Percentiles rank a stretch among this genome's conserved stretches.
phyloP scores from a whole-genome alignment of 1,284 basidiomycete genomes.

The Apiotrichum sp. region DNA sequence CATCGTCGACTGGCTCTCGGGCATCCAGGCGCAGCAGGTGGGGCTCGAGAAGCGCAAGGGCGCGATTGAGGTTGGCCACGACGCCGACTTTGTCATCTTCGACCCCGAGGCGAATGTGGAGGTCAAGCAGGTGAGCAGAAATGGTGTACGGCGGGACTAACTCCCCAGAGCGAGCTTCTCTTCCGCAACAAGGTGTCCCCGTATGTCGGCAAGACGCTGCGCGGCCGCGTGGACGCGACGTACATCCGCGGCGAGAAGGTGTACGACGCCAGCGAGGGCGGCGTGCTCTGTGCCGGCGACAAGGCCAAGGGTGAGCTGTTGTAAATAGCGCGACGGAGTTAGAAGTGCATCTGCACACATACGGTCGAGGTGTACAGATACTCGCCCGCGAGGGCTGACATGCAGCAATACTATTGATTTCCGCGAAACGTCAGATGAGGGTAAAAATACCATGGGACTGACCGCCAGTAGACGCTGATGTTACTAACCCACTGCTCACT shows the following conservation, averaged over 20 bases:
- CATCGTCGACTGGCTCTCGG: constrained; percentile 68
- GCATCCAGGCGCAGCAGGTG: constrained; percentile 67
- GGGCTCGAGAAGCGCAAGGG: constrained; percentile 67
- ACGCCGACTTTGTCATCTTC: constrained; percentile 81
- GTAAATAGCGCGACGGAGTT: too few species aligned
- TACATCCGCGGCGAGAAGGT: constrained; percentile 66
- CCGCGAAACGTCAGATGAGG: too few species aligned
- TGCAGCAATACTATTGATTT: too few species aligned
- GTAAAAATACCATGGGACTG: too few species aligned
- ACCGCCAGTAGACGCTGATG: too few species aligned
- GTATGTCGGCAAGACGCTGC: constrained; percentile 66
- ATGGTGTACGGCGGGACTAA: too few species aligned
- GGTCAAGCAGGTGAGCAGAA: constrained; percentile 51
- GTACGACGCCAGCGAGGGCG: constrained; percentile 51
- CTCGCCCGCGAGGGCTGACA: too few species aligned
- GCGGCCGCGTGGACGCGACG: constrained; percentile 67
- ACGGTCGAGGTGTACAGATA: too few species aligned
- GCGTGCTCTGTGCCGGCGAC: too few species aligned
- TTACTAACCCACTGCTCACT: too few species aligned
- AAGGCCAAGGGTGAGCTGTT: too few species aligned
- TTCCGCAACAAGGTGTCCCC: constrained; percentile 93
- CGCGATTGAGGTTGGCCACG: constrained; percentile 60
- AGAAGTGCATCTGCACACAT: too few species aligned
- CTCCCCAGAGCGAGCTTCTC: constrained; percentile 56
- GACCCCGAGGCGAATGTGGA: constrained; percentile 61